phyloP scores from a whole-genome alignment of 1,284 basidiomycete genomes.

The Irpex rosettiformis region DNA sequence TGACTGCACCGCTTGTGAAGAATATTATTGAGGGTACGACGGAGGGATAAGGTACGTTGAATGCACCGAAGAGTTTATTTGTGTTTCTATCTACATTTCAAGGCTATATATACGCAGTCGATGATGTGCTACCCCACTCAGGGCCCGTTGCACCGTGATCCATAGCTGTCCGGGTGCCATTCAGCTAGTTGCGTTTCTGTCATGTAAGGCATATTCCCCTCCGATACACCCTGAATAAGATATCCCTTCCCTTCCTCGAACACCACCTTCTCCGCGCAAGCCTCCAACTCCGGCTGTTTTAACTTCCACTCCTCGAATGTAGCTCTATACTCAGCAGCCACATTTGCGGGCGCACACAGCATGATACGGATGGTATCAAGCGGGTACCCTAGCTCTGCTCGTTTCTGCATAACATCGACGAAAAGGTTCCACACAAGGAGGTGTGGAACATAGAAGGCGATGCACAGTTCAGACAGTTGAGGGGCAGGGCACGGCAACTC shows the following conservation, averaged over 20 bases:
- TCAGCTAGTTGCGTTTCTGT: not conserved
- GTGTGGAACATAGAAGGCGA: not conserved
- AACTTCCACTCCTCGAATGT: not conserved
- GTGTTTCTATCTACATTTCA: too few relatives aligned
- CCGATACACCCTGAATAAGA: not conserved
- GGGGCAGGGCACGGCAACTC: not conserved
- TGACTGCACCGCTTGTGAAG: slow-evolving; percentile 74
- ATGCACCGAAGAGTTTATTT: too few relatives aligned
- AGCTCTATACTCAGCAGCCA: not conserved
- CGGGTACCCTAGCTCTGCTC: not conserved
- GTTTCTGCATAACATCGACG: not conserved
- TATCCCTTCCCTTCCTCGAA: not conserved
- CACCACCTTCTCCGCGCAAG: not conserved
- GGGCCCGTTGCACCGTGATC: too few relatives aligned
- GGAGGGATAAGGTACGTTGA: too few relatives aligned
- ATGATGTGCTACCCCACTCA: too few relatives aligned
- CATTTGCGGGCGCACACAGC: too few relatives aligned
- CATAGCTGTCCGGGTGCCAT: not conserved
- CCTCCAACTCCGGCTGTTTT: not conserved
- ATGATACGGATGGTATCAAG: not conserved
- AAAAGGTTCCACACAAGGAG: not conserved
- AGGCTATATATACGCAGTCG: too few relatives aligned
- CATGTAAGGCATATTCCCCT: not conserved
- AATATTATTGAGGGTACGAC: slow-evolving; percentile 30
- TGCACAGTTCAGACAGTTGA: not conserved